Conservation (phyloP, 164 flowering plant genomes). For the Kingdonia uniflora region DNA sequence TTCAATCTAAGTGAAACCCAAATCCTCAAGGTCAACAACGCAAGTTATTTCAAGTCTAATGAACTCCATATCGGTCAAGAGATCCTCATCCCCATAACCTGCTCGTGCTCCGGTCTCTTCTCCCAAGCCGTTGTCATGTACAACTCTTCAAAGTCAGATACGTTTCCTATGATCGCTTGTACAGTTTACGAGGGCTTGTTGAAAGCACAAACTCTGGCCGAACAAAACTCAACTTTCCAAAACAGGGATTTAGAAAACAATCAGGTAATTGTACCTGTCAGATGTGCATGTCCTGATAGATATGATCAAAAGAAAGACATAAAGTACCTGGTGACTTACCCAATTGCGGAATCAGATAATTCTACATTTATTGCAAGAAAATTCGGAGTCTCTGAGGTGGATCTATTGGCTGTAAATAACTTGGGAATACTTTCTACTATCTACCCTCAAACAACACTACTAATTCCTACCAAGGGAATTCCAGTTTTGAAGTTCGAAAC, state of each 20-base stretch:
- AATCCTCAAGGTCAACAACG: slow-evolving; percentile 24
- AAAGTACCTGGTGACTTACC: slow-evolving; percentile 41
- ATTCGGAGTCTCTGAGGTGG: slow-evolving; percentile 18
- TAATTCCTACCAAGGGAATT: slow-evolving; percentile 21
- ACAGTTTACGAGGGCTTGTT: slow-evolving; percentile 28
- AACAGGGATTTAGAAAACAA: neutral
- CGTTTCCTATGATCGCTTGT: slow-evolving; percentile 23
- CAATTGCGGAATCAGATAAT: slow-evolving; percentile 22
- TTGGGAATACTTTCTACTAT: slow-evolving; percentile 20
- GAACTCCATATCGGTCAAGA: slow-evolving; percentile 25
- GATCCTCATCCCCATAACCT: slow-evolving; percentile 30
- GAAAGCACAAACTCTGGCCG: slow-evolving; percentile 17
- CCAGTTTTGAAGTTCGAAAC: slow-evolving; percentile 19
- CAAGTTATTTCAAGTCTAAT: slow-evolving; percentile 10
- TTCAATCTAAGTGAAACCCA: slow-evolving; percentile 16
- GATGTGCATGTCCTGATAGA: slow-evolving; percentile 41
- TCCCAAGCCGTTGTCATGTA: slow-evolving; percentile 24
- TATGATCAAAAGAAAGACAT: slow-evolving; percentile 8
- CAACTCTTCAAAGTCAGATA: slow-evolving; percentile 10
- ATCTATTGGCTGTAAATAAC: slow-evolving; percentile 25
- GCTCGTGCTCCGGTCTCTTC: slow-evolving; percentile 26
- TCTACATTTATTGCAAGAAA: slow-evolving; percentile 12
- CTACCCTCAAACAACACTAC: slow-evolving; percentile 26
- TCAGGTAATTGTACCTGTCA: slow-evolving; percentile 25
- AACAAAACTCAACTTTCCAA: slow-evolving; percentile 15